Conservation (phyloP, 2,329 filamentous ascomycete genomes). For the Alternaria sp. region DNA sequence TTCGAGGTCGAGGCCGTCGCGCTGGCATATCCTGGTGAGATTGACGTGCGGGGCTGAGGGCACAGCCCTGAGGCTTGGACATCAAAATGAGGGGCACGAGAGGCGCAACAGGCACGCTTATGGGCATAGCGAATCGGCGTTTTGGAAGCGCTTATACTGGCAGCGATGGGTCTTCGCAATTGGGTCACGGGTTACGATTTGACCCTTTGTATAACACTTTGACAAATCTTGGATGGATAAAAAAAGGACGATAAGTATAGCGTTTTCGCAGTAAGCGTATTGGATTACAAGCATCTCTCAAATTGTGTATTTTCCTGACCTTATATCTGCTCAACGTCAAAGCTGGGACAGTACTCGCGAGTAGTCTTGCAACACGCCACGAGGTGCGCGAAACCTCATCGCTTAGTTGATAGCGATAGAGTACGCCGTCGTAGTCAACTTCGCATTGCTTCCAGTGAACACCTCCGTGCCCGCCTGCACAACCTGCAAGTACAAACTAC, state of each 20-base stretch:
- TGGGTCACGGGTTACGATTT: background rate
- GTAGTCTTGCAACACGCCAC: background rate
- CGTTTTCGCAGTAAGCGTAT: background rate
- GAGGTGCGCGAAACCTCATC: background rate
- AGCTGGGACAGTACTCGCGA: background rate
- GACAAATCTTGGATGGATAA: background rate
- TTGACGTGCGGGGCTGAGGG: constrained; percentile 13
- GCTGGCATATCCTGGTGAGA: constrained; percentile 4
- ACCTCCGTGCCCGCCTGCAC: background rate
- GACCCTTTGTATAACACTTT: background rate
- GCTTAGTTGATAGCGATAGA: background rate
- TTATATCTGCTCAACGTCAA: background rate
- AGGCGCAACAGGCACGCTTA: background rate
- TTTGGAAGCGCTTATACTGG: background rate
- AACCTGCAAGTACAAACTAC: background rate
- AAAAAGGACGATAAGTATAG: background rate
- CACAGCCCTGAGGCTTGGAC: background rate
- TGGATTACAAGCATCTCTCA: background rate
- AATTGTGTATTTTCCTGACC: background rate
- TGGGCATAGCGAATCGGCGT: background rate
- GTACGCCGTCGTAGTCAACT: background rate
- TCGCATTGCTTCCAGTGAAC: background rate
- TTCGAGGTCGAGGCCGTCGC: constrained; percentile 3
- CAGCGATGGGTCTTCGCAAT: background rate
- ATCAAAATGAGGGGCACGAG: background rate